These are phyloP conservation scores for Diutina pseudorugosa DNA, from an alignment of 1,139 yeast species.

Conservation along the genomic window DNA sequence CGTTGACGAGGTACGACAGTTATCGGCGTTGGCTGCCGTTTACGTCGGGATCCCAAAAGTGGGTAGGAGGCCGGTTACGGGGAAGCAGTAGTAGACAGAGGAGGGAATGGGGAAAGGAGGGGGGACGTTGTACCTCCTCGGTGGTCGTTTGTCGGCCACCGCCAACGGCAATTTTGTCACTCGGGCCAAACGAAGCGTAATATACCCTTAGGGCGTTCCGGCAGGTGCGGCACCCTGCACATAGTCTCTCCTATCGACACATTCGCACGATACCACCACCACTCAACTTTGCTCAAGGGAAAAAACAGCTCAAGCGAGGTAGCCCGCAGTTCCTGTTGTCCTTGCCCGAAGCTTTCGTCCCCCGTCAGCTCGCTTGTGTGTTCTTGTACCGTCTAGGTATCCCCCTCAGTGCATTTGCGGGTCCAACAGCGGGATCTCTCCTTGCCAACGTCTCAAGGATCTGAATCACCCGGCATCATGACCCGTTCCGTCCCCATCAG, in stretches of 20 bases:
- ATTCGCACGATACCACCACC: not conserved
- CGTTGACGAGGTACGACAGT: no score
- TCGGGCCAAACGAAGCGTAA: not conserved
- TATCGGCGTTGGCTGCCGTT: no score
- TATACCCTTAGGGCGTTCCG: not conserved
- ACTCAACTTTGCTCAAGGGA: not conserved
- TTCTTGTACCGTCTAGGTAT: not conserved
- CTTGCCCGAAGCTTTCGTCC: not conserved
- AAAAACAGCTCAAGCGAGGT: not conserved
- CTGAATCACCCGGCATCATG: not conserved
- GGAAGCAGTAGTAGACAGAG: no score
- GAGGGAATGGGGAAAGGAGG: no score
- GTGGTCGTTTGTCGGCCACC: no score
- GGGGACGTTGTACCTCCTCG: no score
- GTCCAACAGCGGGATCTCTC: not conserved
- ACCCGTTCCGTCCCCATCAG: conserved; percentile 19
- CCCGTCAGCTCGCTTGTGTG: not conserved
- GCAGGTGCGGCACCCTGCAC: not conserved
- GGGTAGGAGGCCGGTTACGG: no score
- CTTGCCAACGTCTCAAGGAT: not conserved
- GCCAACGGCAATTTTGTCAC: not conserved
- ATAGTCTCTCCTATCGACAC: not conserved
- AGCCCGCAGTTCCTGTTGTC: not conserved
- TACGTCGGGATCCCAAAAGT: no score
- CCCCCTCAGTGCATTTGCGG: not conserved